Base-by-base conservation (phyloP, 164 flowering plant species). In the Stephania japonica region DNA sequence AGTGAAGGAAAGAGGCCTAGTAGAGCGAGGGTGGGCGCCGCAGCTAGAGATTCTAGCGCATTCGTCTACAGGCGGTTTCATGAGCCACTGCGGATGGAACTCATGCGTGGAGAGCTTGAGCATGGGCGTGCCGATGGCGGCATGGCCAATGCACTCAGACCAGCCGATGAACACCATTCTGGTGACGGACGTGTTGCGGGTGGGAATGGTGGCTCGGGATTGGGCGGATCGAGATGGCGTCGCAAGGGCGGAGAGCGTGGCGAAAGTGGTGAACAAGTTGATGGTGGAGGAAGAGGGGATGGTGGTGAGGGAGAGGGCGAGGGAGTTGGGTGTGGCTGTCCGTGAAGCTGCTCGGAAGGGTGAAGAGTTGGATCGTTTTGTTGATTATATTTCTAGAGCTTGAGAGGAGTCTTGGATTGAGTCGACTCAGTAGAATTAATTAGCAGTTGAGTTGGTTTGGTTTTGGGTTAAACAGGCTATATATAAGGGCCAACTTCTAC, bases 121-220 rank as follows among this genome's bases (percentile, higher is more conserved):
- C 21, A 16, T 56, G 62, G 62, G 62, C 62, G 62, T 56, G 62
- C 62, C 62, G 21, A 56, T 56, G 21, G 62, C 62, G 62, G 62
- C 62, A 2, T 56, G 62, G 62, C 62, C 62, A n/a, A 56, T 56
- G 62, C 62, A 56, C 21, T 56, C 62, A n/a, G 62, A 56, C n/a
- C 62, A 56, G 62, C 62, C 62, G 21, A 3, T 3, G 62, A 56
- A 56, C 62, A 19, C 62, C 7, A 56, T 56, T 56, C 19, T 56
- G 62, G 62, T 56, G 62, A 56, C n/a, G 4, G 62, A 56, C 6
- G 62, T 16, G 62, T 5, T 56, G n/a, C 18, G 7, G n/a, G 62
- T 56, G 18, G 62, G 62, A 3, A 0, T 56, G 62, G 62, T 56
- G 62, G 62, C 62, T 11, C 14, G 62, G 7, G 62, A 19, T 4